Conservation (phyloP, 164 flowering plant genomes). For the Liriodendron chinense region DNA sequence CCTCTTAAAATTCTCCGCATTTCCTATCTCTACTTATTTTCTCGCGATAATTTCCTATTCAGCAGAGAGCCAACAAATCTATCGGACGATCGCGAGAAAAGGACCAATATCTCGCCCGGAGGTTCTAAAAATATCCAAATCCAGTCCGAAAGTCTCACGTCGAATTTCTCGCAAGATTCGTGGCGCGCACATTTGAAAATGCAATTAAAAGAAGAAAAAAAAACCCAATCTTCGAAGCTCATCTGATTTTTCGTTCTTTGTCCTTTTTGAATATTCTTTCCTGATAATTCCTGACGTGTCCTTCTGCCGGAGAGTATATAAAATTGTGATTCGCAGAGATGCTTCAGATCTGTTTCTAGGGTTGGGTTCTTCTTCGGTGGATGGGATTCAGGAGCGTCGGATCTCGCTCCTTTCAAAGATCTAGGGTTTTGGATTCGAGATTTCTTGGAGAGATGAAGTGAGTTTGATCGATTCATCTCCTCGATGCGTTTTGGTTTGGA, state of each 20-base stretch:
- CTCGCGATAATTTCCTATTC: neutral
- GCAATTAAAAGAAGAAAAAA: neutral
- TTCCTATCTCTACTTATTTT: no score
- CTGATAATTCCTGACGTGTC: neutral
- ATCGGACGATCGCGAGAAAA: no score
- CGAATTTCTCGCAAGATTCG: constrained; percentile 3
- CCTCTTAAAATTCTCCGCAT: no score
- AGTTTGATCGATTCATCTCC: neutral
- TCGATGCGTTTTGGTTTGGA: neutral
- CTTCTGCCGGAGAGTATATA: neutral
- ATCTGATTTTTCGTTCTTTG: neutral
- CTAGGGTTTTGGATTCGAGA: neutral
- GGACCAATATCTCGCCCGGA: no score
- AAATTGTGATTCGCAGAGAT: neutral
- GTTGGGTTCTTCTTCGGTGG: neutral
- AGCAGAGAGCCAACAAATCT: neutral
- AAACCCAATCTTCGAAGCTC: neutral
- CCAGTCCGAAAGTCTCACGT: neutral
- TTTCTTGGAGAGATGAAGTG: constrained; percentile 3
- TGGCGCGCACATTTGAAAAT: constrained; percentile 2
- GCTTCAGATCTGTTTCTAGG: neutral
- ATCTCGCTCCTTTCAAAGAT: neutral
- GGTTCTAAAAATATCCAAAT: no score
- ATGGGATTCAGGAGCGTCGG: neutral
- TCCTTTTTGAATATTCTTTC: neutral